Percentiles rank a stretch among this genome's conserved stretches.
Conservation (phyloP, 192 early-diverging fungal species). For the Endogone sp. region DNA sequence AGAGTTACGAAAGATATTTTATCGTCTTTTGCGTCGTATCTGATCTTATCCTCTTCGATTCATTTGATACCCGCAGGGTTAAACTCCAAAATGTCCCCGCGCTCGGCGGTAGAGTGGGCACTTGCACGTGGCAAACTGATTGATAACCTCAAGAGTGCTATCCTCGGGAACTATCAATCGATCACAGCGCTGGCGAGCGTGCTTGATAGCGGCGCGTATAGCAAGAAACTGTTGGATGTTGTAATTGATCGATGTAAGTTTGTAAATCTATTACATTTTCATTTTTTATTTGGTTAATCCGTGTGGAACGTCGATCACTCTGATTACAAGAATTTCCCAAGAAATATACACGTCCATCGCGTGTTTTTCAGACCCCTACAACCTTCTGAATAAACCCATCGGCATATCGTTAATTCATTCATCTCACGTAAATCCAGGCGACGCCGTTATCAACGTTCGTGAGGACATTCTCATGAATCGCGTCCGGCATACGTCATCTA, state of each 20-base stretch:
- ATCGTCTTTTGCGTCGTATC: no score
- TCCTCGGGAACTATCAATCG: slow-evolving; percentile 52
- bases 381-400: no score
- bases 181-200: slow-evolving; percentile 39
- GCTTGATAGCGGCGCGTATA: slow-evolving; percentile 37
- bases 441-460: slow-evolving; percentile 53
- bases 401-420: no score
- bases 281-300: background rate
- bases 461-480: slow-evolving; percentile 57
- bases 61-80: no score
- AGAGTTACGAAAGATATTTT: no score
- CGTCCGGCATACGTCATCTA: slow-evolving; percentile 41
- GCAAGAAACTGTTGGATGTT: slow-evolving; percentile 48
- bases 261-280: background rate
- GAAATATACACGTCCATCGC: no score
- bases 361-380: no score
- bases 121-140: slow-evolving; percentile 46
- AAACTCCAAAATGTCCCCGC: slow-evolving; percentile 33
- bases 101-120: slow-evolving; percentile 53
- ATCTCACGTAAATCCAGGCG: slow-evolving; percentile 20
- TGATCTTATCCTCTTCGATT: no score
- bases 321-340: no score
- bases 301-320: background rate
- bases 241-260: slow-evolving; percentile 46
- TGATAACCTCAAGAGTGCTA: slow-evolving; percentile 46